Evolutionary conservation across 257 asterid species (phyloP), one percentile per base, ranked within the genome.

Genomic region (Jacaranda mimosifolia): DNA sequence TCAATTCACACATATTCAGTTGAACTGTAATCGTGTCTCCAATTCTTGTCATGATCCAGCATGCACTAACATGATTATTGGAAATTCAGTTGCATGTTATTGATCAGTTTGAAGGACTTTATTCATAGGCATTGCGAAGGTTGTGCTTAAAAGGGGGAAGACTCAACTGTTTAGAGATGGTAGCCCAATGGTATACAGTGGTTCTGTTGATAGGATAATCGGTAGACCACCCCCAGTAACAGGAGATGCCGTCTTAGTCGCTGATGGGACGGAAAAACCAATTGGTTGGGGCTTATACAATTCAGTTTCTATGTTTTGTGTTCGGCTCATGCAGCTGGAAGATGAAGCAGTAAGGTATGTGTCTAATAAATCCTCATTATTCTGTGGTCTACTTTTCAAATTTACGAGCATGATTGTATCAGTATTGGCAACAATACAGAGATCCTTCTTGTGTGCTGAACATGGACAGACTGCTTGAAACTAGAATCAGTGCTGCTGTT

Each of bases 281-380:
- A 93, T 95, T 78, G 99, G 92, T 57, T 93, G 98, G 99, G 99
- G 98, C n/a, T 79, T 93, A 59, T 95, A 91, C 84, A 95, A 93
- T 76, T 93, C 97, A 6, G 92, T 83, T 82, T 95, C 99, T 63
- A 95, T 95, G 99, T 95, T 95, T 52, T 94, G 96, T 26, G 99
- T 93, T 65, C 94, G 97, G 11, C 97, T 95, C 65, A 95, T 95
- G 99, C 99, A 93, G 75, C 83, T 89, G 12, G 94, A 93, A 82
- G 97, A 91, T 66, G 99, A 95, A 84, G 89, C 97, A 18, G 70
- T 93, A n/a, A 77, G 84, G 99, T 95, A 81, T 12, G 43, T 9
- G 43, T 42, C 57, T 55, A 12, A 6, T 69, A 15, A 46, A 13
- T 78, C 6, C 71, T 75, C 59, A 2, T 46, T 51, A 70, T 45